Percentiles rank a stretch among this genome's conserved stretches.
Evolutionary conservation across 2,329 filamentous ascomycete species (phyloP).

Genomic region (Orbilia brochopaga): DNA sequence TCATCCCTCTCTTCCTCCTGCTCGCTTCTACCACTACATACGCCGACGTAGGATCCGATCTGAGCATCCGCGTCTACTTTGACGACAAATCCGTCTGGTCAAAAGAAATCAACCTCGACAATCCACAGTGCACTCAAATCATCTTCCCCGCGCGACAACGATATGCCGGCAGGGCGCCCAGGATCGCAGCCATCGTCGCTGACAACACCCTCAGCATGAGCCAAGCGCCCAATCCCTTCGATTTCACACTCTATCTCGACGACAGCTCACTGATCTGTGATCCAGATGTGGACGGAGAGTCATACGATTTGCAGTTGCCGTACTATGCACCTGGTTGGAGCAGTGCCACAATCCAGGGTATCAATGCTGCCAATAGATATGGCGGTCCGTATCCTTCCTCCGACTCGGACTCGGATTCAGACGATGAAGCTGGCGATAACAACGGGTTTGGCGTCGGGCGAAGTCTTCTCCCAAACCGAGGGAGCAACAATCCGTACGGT

Average conservation of each 20-base stretch:
- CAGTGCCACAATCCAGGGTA: not conserved
- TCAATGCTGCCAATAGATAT: not conserved
- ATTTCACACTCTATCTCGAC: slow-evolving; percentile 16
- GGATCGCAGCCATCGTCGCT: slow-evolving; percentile 18
- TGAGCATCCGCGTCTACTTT: slow-evolving; percentile 34
- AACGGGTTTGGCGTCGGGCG: too few relatives aligned
- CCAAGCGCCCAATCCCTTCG: not conserved
- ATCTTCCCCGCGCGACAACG: slow-evolving; percentile 19
- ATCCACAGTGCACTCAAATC: slow-evolving; percentile 13
- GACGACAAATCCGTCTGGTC: slow-evolving; percentile 22
- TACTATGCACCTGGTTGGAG: slow-evolving; percentile 23
- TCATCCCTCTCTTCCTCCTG: slow-evolving; percentile 1
- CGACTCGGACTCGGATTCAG: too few relatives aligned
- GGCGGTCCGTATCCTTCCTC: not conserved
- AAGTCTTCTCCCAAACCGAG: too few relatives aligned
- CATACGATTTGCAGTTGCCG: slow-evolving; percentile 16
- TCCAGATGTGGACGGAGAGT: not conserved
- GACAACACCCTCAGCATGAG: slow-evolving; percentile 1
- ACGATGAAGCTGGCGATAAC: not conserved
- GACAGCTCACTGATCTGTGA: slow-evolving; percentile 19
- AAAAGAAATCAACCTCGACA: not conserved
- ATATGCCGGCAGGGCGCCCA: not conserved
- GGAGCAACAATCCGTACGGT: too few relatives aligned
- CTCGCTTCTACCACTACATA: not conserved
- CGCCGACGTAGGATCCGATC: slow-evolving; percentile 13